A percentile compares a stretch with the other conserved stretches of the same genome.
Conservation (phyloP, 495 filamentous ascomycete species). For the Aspergillus sclerotiicarbonarius region DNA sequence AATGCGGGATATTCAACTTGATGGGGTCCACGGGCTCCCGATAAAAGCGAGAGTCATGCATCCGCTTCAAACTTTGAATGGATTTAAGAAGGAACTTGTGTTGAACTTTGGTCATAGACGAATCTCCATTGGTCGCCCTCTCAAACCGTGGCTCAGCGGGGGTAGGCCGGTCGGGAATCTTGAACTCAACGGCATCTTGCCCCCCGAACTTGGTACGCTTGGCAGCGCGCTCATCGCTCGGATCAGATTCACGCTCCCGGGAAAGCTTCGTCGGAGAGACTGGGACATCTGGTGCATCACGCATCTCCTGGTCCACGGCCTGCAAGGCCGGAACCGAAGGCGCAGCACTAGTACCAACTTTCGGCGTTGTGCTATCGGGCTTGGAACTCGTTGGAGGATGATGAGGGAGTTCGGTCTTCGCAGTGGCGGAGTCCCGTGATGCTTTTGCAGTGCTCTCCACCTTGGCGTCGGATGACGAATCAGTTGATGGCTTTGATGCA, state of each 20-base stretch:
- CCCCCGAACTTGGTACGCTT: conserved; percentile 72
- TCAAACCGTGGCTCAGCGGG: conserved; percentile 24
- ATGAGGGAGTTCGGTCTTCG: conserved; percentile 37
- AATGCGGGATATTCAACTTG: conserved; percentile 66
- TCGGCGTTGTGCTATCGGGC: conserved; percentile 6
- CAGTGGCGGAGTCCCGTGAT: conserved; percentile 10
- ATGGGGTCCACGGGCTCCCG: conserved; percentile 69
- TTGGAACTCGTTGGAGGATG: conserved; percentile 26
- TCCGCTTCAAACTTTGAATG: conserved; percentile 75
- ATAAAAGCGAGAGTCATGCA: conserved; percentile 71
- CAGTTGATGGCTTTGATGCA: conserved; percentile 6
- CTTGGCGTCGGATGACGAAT: conserved; percentile 8
- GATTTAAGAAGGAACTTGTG: conserved; percentile 52
- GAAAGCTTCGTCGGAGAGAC: conserved; percentile 56
- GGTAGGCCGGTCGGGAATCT: conserved; percentile 35
- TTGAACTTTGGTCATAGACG: conserved; percentile 53
- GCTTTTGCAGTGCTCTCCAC: conserved; percentile 10
- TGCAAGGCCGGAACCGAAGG: conserved; percentile 19
- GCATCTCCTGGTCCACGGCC: conserved; percentile 40
- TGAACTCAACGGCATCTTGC: conserved; percentile 34
- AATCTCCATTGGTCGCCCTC: conserved; percentile 13
- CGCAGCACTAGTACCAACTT: conserved; percentile 5
- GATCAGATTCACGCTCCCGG: conserved; percentile 69
- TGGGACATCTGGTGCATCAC: conserved; percentile 37
- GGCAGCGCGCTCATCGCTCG: conserved; percentile 67